Conservation (phyloP, 2,329 filamentous ascomycete genomes). For the Paracoccidioides lutzii region DNA sequence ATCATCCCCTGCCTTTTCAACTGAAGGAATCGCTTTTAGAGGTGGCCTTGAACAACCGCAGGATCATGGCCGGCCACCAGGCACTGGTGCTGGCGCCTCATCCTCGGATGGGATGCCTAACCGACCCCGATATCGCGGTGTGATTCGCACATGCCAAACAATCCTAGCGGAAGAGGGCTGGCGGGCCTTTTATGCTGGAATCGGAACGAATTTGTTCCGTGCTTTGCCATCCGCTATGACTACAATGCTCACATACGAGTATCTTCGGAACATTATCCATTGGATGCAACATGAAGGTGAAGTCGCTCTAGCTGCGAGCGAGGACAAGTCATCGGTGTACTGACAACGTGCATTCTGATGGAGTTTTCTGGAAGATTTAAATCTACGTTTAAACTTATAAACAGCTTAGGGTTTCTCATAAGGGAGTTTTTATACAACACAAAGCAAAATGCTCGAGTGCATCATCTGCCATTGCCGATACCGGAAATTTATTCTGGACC, state of each 20-base stretch:
- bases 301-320: not conserved
- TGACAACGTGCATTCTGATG: not conserved
- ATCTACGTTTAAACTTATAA: not conserved
- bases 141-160: conserved; percentile 67
- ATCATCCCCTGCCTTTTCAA: conserved; percentile 35
- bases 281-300: conserved; percentile 42
- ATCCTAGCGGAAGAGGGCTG: conserved; percentile 88
- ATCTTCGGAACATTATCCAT: conserved; percentile 44
- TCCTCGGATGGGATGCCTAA: conserved; percentile 48
- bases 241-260: conserved; percentile 95
- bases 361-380: not conserved
- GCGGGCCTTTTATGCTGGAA: conserved; percentile 91
- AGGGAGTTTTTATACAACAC: not conserved
- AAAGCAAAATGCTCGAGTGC: not conserved
- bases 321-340: not conserved
- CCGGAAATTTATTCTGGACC: not conserved
- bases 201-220: conserved; percentile 95
- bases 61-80: conserved; percentile 34
- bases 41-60: conserved; percentile 26
- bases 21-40: conserved; percentile 41
- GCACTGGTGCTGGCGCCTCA: conserved; percentile 24
- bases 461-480: not conserved
- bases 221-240: conserved; percentile 92
- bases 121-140: conserved; percentile 54
- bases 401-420: not conserved